Evolutionary conservation across 768 basidiomycete species (phyloP).

Genomic region (Gautieria morchelliformis): DNA sequence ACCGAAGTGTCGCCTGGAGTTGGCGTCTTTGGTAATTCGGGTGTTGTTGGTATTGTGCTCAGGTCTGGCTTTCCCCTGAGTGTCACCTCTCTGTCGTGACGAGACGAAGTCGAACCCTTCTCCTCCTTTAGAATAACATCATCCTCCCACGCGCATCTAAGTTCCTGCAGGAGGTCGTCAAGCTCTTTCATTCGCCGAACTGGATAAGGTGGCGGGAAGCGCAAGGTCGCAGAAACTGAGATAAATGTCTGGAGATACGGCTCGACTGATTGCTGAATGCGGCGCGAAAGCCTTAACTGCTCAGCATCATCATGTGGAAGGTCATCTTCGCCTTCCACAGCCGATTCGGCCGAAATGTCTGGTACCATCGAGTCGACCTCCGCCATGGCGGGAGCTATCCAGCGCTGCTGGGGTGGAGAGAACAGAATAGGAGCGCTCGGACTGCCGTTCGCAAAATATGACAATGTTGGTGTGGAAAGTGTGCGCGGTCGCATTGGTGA

Average conservation of each 20-base stretch:
- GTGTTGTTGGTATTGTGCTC: neutral
- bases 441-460: neutral
- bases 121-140: conserved; percentile 75
- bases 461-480: conserved; percentile 10
- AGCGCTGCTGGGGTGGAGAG: conserved; percentile 2
- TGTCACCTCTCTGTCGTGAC: conserved; percentile 15
- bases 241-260: conserved; percentile 83
- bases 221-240: conserved; percentile 86
- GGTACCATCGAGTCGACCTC: conserved; percentile 6
- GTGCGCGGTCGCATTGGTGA: conserved; percentile 1
- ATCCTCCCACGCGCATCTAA: conserved; percentile 79
- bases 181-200: conserved; percentile 82
- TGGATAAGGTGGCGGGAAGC: conserved; percentile 88
- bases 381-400: conserved; percentile 5
- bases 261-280: conserved; percentile 74
- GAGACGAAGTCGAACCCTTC: conserved; percentile 14
- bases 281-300: conserved; percentile 55
- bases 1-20: neutral
- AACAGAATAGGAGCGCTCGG: neutral
- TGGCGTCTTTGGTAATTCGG: conserved; percentile 3
- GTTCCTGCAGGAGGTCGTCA: conserved; percentile 62
- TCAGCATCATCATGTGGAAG: conserved; percentile 67
- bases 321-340: conserved; percentile 32
- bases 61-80: conserved; percentile 18
- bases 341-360: conserved; percentile 18